phyloP scores from a whole-genome alignment of 225 moss, liverwort and hornwort genomes.

The Ulota crispa region DNA sequence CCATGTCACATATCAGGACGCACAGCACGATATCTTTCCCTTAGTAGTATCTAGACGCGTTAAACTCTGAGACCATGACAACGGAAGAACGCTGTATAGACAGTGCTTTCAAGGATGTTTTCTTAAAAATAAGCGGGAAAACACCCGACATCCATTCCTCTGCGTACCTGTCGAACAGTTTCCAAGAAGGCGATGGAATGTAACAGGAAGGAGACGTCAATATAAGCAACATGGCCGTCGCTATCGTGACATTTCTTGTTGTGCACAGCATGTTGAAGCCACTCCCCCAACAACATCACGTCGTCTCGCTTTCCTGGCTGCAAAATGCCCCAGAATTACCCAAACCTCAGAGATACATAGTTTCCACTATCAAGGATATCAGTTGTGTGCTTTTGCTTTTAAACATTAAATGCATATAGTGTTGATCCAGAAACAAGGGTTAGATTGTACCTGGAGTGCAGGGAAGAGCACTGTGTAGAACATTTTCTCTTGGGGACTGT shows the following conservation, averaged over 20 bases:
- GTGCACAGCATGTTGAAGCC: conserved; percentile 87
- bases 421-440: conserved; percentile 1
- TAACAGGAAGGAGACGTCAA: conserved; percentile 75
- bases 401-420: neutral
- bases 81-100: neutral
- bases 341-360: neutral
- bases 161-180: conserved; percentile 81
- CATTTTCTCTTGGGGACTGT: conserved; percentile 82
- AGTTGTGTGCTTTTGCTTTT: neutral
- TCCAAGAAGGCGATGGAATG: conserved; percentile 92
- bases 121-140: neutral
- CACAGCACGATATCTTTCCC: neutral
- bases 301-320: conserved; percentile 99
- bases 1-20: neutral
- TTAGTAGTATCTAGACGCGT: neutral
- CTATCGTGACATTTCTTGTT: conserved; percentile 70
- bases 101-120: neutral
- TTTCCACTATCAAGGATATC: conserved; percentile 4
- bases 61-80: conserved; percentile 3
- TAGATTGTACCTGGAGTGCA: conserved; percentile 73
- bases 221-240: conserved; percentile 75
- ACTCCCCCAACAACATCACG: conserved; percentile 84
- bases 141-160: neutral
- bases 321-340: conserved; percentile 22
- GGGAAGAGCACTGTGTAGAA: conserved; percentile 98